Evolutionary conservation across 2,329 filamentous ascomycete species (phyloP).

Genomic region (Trichoderma cornu-damae): DNA sequence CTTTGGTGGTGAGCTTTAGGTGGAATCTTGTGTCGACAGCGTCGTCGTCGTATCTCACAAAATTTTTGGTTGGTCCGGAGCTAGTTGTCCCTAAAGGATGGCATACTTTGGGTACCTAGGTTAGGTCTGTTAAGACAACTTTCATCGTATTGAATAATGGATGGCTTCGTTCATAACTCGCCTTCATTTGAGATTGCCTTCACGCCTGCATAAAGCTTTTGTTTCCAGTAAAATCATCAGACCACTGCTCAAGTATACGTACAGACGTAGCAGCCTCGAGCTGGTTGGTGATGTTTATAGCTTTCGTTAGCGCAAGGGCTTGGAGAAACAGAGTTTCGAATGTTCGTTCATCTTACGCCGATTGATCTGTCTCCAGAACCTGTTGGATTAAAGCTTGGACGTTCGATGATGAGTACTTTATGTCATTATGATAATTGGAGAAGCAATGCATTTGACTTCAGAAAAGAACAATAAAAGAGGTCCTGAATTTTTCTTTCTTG

Average conservation of each 20-base stretch:
- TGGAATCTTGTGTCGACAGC: constrained; percentile 12
- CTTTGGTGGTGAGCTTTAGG: too few relatives aligned
- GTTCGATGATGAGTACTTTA: constrained; percentile 7
- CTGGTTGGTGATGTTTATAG: constrained; percentile 7
- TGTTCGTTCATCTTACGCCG: not conserved
- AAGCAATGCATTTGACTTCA: not conserved
- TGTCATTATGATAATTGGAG: constrained; percentile 2
- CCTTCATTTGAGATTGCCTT: constrained; percentile 15
- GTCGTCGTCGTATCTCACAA: constrained; percentile 10
- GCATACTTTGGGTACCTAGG: constrained; percentile 12
- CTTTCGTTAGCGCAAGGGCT: not conserved
- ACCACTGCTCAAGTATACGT: constrained; percentile 15
- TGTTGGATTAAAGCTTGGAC: not conserved
- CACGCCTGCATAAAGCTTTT: constrained; percentile 1
- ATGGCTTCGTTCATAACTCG: not conserved
- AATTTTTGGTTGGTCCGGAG: constrained; percentile 14
- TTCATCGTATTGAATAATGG: too few relatives aligned
- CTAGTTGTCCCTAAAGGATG: constrained; percentile 8
- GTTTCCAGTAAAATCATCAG: constrained; percentile 4
- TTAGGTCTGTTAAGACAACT: not conserved
- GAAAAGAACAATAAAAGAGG: not conserved
- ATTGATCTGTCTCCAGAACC: not conserved
- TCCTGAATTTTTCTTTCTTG: not conserved
- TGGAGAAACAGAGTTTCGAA: constrained; percentile 3
- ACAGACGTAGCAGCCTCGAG: constrained; percentile 4